Evolutionary conservation across 331 rosid genomes (phyloP).

Genomic region (Pyrus hybrid): DNA sequence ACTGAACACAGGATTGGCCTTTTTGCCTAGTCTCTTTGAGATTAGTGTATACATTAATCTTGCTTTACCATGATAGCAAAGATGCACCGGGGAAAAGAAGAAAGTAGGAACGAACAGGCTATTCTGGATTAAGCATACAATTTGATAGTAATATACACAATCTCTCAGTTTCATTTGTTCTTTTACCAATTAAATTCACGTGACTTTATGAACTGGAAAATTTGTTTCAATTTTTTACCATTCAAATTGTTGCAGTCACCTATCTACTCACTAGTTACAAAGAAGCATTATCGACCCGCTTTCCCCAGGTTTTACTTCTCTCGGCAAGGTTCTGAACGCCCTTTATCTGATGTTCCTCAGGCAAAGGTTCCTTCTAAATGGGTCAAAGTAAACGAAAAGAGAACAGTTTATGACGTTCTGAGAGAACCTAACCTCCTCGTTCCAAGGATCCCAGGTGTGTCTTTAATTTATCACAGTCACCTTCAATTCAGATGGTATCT

Average conservation of each 20-base stretch:
- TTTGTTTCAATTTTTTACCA: background rate
- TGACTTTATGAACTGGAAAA: background rate
- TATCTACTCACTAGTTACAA: background rate
- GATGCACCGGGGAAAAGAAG: no score
- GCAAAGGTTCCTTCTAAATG: conserved; percentile 45
- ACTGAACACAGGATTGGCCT: no score
- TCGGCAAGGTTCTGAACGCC: background rate
- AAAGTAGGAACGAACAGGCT: no score
- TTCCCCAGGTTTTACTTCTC: background rate
- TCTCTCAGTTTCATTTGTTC: no score
- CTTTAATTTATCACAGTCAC: background rate
- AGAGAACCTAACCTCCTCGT: conserved; percentile 50
- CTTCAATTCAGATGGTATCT: background rate
- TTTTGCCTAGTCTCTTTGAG: no score
- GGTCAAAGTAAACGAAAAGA: conserved; percentile 69
- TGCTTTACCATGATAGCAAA: no score
- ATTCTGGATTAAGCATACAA: no score
- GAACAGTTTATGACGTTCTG: conserved; percentile 52
- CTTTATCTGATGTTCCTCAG: conserved; percentile 21
- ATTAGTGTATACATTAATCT: no score
- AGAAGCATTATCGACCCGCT: background rate
- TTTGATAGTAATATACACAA: no score
- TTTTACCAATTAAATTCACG: background rate
- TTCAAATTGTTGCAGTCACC: no score
- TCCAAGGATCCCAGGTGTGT: conserved; percentile 75